phyloP scores from a whole-genome alignment of 139 green algal genomes.

The Choricystis sp. region DNA sequence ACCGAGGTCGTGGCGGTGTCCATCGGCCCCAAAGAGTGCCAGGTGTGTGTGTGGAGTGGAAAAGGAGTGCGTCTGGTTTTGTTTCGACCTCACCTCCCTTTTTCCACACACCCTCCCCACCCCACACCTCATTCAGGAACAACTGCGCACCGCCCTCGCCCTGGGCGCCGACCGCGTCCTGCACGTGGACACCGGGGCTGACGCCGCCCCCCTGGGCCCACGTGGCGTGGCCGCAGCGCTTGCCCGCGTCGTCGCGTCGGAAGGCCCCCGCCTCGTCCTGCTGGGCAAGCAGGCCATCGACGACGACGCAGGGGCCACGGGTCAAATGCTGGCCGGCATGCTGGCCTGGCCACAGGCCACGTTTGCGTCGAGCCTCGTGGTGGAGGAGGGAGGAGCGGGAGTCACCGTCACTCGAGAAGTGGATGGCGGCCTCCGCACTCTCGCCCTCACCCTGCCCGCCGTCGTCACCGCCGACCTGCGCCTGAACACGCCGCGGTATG shows the following conservation, averaged over 20 bases:
- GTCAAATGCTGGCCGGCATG: constrained; percentile 82
- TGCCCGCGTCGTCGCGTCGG: constrained; percentile 34
- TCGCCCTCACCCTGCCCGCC: constrained; percentile 51
- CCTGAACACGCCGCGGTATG: constrained; percentile 84
- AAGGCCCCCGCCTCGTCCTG: constrained; percentile 45
- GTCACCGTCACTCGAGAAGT: constrained; percentile 34
- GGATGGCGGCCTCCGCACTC: constrained; percentile 65
- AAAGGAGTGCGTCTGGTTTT: too few species aligned
- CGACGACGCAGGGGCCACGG: constrained; percentile 76
- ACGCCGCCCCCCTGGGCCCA: constrained; percentile 35
- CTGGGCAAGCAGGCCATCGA: constrained; percentile 93
- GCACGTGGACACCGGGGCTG: constrained; percentile 37
- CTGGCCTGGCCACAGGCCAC: constrained; percentile 82
- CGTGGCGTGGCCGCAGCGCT: constrained; percentile 66
- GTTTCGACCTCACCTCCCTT: background rate
- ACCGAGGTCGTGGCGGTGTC: constrained; percentile 72
- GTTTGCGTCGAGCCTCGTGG: constrained; percentile 67
- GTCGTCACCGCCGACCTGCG: constrained; percentile 83
- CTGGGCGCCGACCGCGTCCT: constrained; percentile 76
- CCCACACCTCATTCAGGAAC: constrained; percentile 35
- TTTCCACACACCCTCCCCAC: background rate
- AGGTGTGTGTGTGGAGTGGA: constrained; percentile 25
- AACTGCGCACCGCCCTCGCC: constrained; percentile 68
- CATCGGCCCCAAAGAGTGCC: constrained; percentile 47
- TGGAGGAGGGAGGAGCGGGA: constrained; percentile 21